These are phyloP conservation scores for Penicillium sp. DNA, from an alignment of 2,329 filamentous ascomycete species.

Conservation along the genomic window DNA sequence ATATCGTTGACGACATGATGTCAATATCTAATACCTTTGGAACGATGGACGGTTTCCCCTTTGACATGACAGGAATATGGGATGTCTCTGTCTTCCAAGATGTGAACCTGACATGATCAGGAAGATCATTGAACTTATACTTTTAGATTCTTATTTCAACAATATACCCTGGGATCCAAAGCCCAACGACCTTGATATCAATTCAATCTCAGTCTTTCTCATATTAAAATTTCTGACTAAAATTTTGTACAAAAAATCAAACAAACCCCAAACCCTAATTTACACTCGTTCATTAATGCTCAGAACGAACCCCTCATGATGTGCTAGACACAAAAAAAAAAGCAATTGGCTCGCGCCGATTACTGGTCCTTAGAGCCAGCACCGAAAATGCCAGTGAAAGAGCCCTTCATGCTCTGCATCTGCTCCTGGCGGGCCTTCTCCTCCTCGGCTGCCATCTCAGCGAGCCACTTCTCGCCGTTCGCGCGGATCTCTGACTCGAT, in stretches of 20 bases:
- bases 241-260: conserved; percentile 30
- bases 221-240: conserved; percentile 27
- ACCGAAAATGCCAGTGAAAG: conserved; percentile 61
- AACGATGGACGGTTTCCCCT: conserved; percentile 48
- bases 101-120: conserved; percentile 31
- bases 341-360: conserved; percentile 14
- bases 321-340: conserved; percentile 25
- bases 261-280: conserved; percentile 35
- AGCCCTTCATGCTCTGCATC: conserved; percentile 87
- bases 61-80: conserved; percentile 50
- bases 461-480: conserved; percentile 93
- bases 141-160: conserved; percentile 13
- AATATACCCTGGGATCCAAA: conserved; percentile 22
- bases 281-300: conserved; percentile 35
- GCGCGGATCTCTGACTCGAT: conserved; percentile 88
- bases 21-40: conserved; percentile 48
- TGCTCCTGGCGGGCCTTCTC: conserved; percentile 88
- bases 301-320: conserved; percentile 31
- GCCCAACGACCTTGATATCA: conserved; percentile 16
- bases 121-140: conserved; percentile 4
- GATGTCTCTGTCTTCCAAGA: conserved; percentile 46
- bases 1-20: conserved; percentile 50
- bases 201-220: conserved; percentile 20
- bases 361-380: conserved; percentile 31
- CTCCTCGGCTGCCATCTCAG: conserved; percentile 84